Base-by-base conservation (phyloP, 2,329 filamentous ascomycete genomes). In the Diaporthe velutina region DNA sequence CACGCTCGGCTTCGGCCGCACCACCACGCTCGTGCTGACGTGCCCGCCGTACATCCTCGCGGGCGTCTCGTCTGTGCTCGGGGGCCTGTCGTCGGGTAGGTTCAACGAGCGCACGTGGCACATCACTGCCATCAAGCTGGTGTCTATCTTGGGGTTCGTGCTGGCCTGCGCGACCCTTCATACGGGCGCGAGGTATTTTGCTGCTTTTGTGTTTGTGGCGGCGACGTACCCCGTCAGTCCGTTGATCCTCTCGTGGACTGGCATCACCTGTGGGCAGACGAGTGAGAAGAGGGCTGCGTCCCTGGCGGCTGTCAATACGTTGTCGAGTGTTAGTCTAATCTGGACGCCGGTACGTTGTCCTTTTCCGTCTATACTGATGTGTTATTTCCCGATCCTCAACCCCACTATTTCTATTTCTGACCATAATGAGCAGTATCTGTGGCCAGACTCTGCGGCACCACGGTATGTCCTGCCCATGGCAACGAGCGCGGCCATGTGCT, bases 31-130 rank as follows among this genome's bases (percentile, higher is more conserved):
- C 2, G 83, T 84, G 2, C 81, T 87, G 8, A 86, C 84, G 12
- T 83, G 82, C 70, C 87, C 87, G 0, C 87, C 87, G 0, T 89
- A 87, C 75, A 79, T 87, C 0, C 79, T 86, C 19, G 86, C 87
- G 0, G 85, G 83, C 3, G 82, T 83, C 28, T 35, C 45, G 19
- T 67, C 64, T 3, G 83, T 88, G 42, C 75, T 83, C 78, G 0
- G 58, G 33, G 73, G 55, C 6, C 82, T 78, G 81, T 85, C 82
- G 15, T 87, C 86, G 0, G 88, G 86, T 0, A 82, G 81, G 7
- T 83, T 84, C 77, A 85, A 88, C 70, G 86, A 88, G 75, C 82
- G 86, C 28, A 87, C 85, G 0, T 87, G 84, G 85, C 86, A 88
- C 75, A 84, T 86, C 35, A 86, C 85, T 1, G 71, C 81, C 12